Conservation (phyloP, 2,329 filamentous ascomycete species). For the Hypoxylon sp. region DNA sequence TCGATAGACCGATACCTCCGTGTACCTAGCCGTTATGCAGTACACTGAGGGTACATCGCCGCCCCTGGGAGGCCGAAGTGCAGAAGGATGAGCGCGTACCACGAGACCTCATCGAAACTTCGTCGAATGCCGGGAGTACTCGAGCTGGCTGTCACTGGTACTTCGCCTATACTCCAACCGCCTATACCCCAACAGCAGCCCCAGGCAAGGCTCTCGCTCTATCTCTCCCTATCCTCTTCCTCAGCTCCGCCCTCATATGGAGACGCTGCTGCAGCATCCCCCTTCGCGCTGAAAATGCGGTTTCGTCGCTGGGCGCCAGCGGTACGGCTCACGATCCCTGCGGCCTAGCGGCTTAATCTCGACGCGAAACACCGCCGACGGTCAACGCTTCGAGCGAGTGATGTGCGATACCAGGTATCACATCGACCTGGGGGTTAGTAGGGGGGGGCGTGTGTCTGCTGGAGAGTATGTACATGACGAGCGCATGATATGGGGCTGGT, state of each 20-base stretch:
- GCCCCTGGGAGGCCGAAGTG: not conserved
- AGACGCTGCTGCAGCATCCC: not conserved
- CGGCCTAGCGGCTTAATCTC: constrained; percentile 1
- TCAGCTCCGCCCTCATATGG: not conserved
- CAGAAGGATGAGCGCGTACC: not conserved
- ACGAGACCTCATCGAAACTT: not conserved
- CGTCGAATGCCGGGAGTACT: not conserved
- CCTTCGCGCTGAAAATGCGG: not conserved
- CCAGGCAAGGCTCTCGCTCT: not conserved
- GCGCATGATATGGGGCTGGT: not conserved
- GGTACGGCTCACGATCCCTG: constrained; percentile 3
- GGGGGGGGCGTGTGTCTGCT: too few relatives aligned
- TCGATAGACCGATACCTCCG: not conserved
- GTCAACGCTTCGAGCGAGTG: constrained; percentile 1
- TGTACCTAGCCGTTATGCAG: not conserved
- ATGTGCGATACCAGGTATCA: not conserved
- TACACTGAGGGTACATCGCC: not conserved
- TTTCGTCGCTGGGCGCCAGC: constrained; percentile 1
- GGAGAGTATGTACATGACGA: not conserved
- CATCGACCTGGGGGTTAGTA: not conserved
- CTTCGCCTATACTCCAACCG: not conserved
- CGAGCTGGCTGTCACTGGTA: too few relatives aligned
- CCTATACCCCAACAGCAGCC: too few relatives aligned
- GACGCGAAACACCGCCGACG: constrained; percentile 7
- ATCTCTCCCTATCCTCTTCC: too few relatives aligned